phyloP scores from a whole-genome alignment of 2,329 filamentous ascomycete species.

The Metarhizium humberi region DNA sequence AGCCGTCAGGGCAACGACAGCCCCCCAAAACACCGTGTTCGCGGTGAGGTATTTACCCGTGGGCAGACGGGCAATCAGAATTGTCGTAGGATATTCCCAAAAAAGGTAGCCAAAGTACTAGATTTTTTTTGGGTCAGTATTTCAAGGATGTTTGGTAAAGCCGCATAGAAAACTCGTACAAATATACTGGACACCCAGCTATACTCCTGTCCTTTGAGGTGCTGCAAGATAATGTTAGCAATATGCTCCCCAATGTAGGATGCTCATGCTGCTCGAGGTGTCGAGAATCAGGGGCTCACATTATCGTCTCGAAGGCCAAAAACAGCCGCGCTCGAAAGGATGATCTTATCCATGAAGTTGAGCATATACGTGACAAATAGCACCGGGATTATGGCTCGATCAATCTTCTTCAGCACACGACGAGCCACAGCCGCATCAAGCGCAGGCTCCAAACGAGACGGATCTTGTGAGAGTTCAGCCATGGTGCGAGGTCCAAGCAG shows the following conservation, averaged over 20 bases:
- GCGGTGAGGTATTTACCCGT: slow-evolving; percentile 34
- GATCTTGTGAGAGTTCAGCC: neutral
- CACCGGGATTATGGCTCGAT: slow-evolving; percentile 42
- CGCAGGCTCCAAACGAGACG: slow-evolving; percentile 25
- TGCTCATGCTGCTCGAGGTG: neutral
- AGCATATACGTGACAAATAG: slow-evolving; percentile 48
- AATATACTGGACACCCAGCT: slow-evolving; percentile 15
- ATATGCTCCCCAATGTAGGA: slow-evolving; percentile 4
- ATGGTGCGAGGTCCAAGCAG: neutral
- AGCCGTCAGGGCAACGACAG: slow-evolving; percentile 31
- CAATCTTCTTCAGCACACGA: slow-evolving; percentile 44
- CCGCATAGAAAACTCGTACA: neutral
- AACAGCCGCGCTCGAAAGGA: slow-evolving; percentile 43
- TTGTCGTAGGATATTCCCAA: slow-evolving; percentile 38
- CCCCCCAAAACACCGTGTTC: slow-evolving; percentile 39
- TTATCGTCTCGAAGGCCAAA: slow-evolving; percentile 43
- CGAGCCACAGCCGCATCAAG: slow-evolving; percentile 17
- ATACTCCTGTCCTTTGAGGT: slow-evolving; percentile 8
- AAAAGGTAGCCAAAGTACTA: slow-evolving; percentile 35
- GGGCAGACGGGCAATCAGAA: slow-evolving; percentile 36
- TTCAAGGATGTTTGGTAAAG: neutral
- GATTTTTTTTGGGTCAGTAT: neutral
- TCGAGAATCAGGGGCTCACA: slow-evolving; percentile 10
- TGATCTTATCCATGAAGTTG: slow-evolving; percentile 53
- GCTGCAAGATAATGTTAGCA: slow-evolving; percentile 3